Evolutionary conservation across 2,329 filamentous ascomycete genomes (phyloP).

Genomic region (Fusarium odoratissimum): DNA sequence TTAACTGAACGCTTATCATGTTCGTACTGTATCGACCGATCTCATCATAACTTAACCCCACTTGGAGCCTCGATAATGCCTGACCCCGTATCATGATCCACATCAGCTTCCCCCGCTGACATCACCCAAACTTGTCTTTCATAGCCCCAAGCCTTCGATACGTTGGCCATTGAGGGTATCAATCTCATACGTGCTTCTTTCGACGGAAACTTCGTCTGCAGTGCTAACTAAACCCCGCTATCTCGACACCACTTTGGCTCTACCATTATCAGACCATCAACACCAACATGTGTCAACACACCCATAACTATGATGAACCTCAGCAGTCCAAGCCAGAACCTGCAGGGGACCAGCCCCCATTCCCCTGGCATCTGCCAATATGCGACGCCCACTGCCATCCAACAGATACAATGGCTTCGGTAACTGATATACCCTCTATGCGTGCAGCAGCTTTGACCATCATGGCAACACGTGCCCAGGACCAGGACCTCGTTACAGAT

Average conservation of each 20-base stretch:
- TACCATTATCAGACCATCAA: neutral
- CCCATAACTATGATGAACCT: constrained; percentile 14
- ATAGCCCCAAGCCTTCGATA: neutral
- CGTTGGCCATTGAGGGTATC: constrained; percentile 2
- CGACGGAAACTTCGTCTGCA: neutral
- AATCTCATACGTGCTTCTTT: neutral
- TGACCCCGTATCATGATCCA: constrained; percentile 18
- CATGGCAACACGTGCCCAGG: constrained; percentile 81
- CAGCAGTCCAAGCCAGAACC: neutral
- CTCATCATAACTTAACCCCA: constrained; percentile 1
- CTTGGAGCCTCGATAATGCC: constrained; percentile 24
- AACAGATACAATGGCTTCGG: constrained; percentile 77
- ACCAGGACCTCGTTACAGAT: constrained; percentile 77
- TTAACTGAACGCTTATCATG: neutral
- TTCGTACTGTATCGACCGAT: neutral
- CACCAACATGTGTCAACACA: constrained; percentile 22
- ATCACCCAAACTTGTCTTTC: constrained; percentile 8
- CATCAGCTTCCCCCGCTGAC: constrained; percentile 27
- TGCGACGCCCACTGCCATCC: constrained; percentile 88
- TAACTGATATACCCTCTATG: constrained; percentile 72
- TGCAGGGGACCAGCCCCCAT: constrained; percentile 46
- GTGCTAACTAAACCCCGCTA: neutral
- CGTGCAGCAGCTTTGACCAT: constrained; percentile 73
- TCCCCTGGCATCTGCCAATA: constrained; percentile 78
- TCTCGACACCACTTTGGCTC: neutral